Percentiles rank a stretch among this genome's conserved stretches.
These are phyloP conservation scores for Pythium dissimile DNA, from an alignment of 352 stramenopile species.

Conservation along the genomic window DNA sequence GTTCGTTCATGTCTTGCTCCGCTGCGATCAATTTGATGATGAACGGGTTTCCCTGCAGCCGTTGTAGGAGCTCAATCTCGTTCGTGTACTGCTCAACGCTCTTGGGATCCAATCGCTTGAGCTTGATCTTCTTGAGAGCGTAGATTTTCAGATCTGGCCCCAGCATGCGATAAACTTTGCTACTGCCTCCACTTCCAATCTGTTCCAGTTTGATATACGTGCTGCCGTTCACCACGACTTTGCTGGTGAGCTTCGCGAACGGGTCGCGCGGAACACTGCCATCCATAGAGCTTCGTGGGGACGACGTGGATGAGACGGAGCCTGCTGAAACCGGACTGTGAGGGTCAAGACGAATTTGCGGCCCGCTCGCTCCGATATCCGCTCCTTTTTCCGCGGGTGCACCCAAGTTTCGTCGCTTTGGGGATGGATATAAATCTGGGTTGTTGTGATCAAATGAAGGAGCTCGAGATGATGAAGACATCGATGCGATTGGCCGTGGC, in stretches of 20 bases:
- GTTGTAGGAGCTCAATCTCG: conserved; percentile 95
- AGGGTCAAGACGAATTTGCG: conserved; percentile 16
- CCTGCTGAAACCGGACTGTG: conserved; percentile 39
- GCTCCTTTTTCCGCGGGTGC: conserved; percentile 12
- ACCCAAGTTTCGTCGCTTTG: conserved; percentile 42
- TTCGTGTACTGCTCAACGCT: conserved; percentile 96
- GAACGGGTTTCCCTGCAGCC: conserved; percentile 91
- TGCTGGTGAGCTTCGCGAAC: conserved; percentile 51
- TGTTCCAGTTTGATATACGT: conserved; percentile 95
- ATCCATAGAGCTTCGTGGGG: conserved; percentile 33
- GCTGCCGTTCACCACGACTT: conserved; percentile 75
- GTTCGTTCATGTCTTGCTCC: conserved; percentile 87
- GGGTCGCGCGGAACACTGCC: conserved; percentile 34
- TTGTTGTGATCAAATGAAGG: conserved; percentile 32
- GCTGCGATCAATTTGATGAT: conserved; percentile 96
- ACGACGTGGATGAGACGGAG: conserved; percentile 57
- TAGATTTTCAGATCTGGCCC: conserved; percentile 92
- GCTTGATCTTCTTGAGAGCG: conserved; percentile 98
- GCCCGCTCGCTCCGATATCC: conserved; percentile 25
- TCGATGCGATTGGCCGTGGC: conserved; percentile 18
- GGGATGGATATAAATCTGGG: conserved; percentile 30
- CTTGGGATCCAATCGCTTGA: conserved; percentile 88
- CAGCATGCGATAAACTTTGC: conserved; percentile 96
- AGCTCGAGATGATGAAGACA: conserved; percentile 4
- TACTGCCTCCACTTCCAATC: conserved; percentile 96